These are phyloP conservation scores for Daedaleopsis nitida DNA, from an alignment of 768 basidiomycete genomes.

Conservation along the genomic window DNA sequence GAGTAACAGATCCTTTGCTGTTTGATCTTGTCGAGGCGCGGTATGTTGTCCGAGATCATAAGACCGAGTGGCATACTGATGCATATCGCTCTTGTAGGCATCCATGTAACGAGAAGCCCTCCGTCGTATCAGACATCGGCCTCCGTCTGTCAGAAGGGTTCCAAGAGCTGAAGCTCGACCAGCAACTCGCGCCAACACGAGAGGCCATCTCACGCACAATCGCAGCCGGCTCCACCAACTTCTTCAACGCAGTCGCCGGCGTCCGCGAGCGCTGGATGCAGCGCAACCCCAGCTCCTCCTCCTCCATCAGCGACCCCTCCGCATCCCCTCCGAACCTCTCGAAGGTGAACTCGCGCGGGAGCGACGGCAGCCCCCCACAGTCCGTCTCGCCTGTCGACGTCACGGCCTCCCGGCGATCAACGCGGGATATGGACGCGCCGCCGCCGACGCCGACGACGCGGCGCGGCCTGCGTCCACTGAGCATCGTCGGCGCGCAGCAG, in stretches of 20 bases:
- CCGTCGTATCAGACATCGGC: constrained; percentile 88
- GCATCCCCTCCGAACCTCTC: constrained; percentile 14
- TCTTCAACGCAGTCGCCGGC: constrained; percentile 90
- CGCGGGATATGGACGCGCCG: constrained; percentile 11
- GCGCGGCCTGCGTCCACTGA: constrained; percentile 30
- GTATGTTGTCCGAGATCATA: constrained; percentile 40
- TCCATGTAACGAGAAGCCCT: constrained; percentile 90
- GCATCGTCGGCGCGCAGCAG: constrained; percentile 29
- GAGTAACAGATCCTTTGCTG: constrained; percentile 85
- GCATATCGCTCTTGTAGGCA: constrained; percentile 52
- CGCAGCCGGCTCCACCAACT: constrained; percentile 70
- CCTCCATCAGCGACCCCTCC: constrained; percentile 9
- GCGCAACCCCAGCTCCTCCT: constrained; percentile 28
- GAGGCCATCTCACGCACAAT: constrained; percentile 85
- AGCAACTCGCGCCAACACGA: constrained; percentile 90
- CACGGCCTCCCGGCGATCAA: constrained; percentile 1
- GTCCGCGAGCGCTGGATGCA: constrained; percentile 75
- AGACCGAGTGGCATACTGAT: too few relatives aligned
- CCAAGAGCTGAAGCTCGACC: constrained; percentile 90
- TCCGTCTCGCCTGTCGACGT: constrained; percentile 7
- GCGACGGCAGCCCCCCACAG: not conserved
- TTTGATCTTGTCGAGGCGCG: constrained; percentile 96
- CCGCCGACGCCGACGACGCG: constrained; percentile 18
- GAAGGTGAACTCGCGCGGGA: constrained; percentile 16
- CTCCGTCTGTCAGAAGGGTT: constrained; percentile 91